These are phyloP conservation scores for Hansenula lynferdii DNA, from an alignment of 1,139 yeast genomes.

Conservation along the genomic window DNA sequence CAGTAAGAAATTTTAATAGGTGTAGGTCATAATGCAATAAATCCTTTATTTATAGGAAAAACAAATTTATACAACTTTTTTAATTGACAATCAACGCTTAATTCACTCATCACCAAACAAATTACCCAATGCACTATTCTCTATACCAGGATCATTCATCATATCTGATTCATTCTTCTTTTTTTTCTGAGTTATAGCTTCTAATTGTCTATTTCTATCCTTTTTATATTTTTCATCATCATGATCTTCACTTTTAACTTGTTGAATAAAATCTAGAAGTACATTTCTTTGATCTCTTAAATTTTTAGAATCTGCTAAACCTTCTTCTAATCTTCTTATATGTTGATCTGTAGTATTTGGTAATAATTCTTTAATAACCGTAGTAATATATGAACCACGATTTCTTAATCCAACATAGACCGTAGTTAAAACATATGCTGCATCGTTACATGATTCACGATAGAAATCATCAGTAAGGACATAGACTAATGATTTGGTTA, in stretches of 20 bases:
- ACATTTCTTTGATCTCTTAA: slow-evolving; percentile 73
- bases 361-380: slow-evolving; percentile 29
- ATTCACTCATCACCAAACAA: slow-evolving; percentile 42
- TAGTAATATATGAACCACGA: slow-evolving; percentile 41
- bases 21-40: no score
- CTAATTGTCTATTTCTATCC: slow-evolving; percentile 35
- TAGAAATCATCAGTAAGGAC: slow-evolving; percentile 75
- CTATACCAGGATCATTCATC: slow-evolving; percentile 63
- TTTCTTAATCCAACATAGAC: slow-evolving; percentile 70
- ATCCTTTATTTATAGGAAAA: no score
- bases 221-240: slow-evolving; percentile 30
- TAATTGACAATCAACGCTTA: no score
- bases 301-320: slow-evolving; percentile 57
- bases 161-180: slow-evolving; percentile 52
- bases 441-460: slow-evolving; percentile 86
- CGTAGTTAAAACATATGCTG: slow-evolving; percentile 80
- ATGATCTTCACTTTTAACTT: slow-evolving; percentile 30
- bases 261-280: slow-evolving; percentile 58
- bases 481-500: slow-evolving; percentile 46
- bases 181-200: slow-evolving; percentile 36
- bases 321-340: slow-evolving; percentile 50
- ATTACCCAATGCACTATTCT: slow-evolving; percentile 55
- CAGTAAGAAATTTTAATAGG: no score
- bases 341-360: slow-evolving; percentile 33
- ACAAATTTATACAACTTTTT: no score